A percentile compares a stretch with the other conserved stretches of the same genome.
Evolutionary conservation across 495 filamentous ascomycete genomes (phyloP).

Genomic region (Hypoxylon intermedium): DNA sequence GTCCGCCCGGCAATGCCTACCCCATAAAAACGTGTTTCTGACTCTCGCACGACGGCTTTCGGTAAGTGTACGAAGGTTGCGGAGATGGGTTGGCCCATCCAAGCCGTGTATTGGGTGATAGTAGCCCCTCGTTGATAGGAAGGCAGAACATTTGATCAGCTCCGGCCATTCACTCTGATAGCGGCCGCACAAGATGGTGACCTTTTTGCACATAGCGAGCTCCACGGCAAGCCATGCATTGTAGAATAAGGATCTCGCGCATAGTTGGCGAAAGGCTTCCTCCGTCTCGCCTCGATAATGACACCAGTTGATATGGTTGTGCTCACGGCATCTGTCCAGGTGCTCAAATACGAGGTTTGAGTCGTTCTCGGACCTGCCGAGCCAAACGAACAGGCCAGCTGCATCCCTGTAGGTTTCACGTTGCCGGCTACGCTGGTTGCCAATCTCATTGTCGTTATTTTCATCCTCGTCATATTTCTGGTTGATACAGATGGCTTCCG

Average conservation of each 20-base stretch:
- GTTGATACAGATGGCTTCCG: conserved; percentile 22
- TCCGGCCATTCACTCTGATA: conserved; percentile 12
- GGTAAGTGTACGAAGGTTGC: conserved; percentile 8
- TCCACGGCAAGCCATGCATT: conserved; percentile 5
- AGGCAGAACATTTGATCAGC: conserved; percentile 9
- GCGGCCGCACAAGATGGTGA: conserved; percentile 12
- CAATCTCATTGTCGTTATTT: background rate
- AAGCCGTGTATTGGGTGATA: conserved; percentile 19
- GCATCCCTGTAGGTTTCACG: background rate
- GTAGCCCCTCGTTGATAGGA: background rate
- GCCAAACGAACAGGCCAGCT: conserved; percentile 17
- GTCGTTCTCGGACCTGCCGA: conserved; percentile 12
- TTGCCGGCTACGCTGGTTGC: background rate
- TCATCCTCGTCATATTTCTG: background rate
- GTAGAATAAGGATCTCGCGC: conserved; percentile 12
- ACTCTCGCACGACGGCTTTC: background rate
- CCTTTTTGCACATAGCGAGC: conserved; percentile 1
- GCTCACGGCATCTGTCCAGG: conserved; percentile 15
- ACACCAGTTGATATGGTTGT: conserved; percentile 21
- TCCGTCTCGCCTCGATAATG: conserved; percentile 11
- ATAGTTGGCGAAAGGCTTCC: conserved; percentile 9
- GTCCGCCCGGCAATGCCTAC: conserved; percentile 9
- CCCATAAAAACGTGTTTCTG: conserved; percentile 7
- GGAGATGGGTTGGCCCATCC: conserved; percentile 14
- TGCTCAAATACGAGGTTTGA: conserved; percentile 26